These are phyloP conservation scores for Nannochloropsis salina DNA, from an alignment of 108 stramenopile species.

Conservation along the genomic window DNA sequence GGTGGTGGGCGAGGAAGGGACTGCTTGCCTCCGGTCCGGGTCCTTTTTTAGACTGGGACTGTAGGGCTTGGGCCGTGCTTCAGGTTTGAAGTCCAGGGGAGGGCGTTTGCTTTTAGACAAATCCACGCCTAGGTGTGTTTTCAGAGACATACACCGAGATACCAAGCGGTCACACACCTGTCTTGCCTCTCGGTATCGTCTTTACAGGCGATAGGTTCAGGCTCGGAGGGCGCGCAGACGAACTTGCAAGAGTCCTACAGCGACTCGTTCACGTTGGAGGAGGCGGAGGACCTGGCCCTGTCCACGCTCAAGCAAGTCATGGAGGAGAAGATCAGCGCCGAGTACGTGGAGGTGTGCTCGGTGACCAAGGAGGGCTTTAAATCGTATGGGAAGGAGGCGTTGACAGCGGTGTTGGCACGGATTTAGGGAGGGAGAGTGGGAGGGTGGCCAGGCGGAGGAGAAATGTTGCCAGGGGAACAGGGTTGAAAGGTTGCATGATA, in stretches of 20 bases:
- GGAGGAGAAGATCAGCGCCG: conserved; percentile 95
- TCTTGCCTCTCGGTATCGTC: neutral
- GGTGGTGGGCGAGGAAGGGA: neutral
- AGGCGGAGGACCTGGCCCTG: conserved; percentile 87
- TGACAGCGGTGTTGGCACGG: conserved; percentile 44
- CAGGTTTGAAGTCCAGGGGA: too few relatives aligned
- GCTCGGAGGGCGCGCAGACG: conserved; percentile 89
- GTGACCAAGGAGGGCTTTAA: conserved; percentile 88
- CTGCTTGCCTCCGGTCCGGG: too few relatives aligned
- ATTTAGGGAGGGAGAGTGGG: conserved; percentile 22
- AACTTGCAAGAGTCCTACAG: conserved; percentile 87
- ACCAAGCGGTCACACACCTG: too few relatives aligned
- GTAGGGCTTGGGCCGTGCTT: too few relatives aligned
- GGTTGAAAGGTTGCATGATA: too few relatives aligned
- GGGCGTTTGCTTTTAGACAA: too few relatives aligned
- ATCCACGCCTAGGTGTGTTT: too few relatives aligned
- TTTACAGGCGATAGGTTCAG: conserved; percentile 89
- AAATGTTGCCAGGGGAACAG: too few relatives aligned
- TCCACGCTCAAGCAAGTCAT: conserved; percentile 93
- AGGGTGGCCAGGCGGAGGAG: neutral
- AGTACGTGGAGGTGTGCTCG: conserved; percentile 89
- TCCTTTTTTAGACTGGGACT: too few relatives aligned
- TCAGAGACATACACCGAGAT: too few relatives aligned
- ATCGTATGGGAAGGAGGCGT: conserved; percentile 71
- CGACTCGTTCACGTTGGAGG: conserved; percentile 81